Conservation (phyloP, 306 rosid species). For the Prosopis cineraria region DNA sequence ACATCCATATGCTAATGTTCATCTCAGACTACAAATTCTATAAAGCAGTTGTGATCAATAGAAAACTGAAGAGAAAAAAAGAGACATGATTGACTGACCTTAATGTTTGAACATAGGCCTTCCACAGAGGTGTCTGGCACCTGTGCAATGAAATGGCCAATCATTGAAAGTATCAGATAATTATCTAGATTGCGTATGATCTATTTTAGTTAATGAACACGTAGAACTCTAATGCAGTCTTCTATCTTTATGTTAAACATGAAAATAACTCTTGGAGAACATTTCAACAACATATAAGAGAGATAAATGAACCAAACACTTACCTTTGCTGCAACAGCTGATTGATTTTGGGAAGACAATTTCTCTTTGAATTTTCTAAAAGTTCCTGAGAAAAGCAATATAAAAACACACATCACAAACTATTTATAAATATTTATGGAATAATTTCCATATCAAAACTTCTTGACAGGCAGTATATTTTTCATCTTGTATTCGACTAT, state of each 20-base stretch:
- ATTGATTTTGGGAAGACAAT: conserved; percentile 57
- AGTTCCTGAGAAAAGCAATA: conserved; percentile 59
- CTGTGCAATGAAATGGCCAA: conserved; percentile 45
- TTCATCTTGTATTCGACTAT: neutral
- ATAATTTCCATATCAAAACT: neutral
- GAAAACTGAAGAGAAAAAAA: conserved; percentile 13
- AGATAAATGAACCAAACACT: conserved; percentile 26
- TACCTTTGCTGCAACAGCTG: conserved; percentile 66
- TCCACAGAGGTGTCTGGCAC: conserved; percentile 57
- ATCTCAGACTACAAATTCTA: neutral
- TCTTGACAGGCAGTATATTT: neutral
- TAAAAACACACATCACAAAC: conserved; percentile 6
- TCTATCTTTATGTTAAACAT: neutral
- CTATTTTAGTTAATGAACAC: conserved; percentile 13
- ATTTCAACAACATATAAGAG: neutral
- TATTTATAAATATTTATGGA: neutral
- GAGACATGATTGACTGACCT: conserved; percentile 50
- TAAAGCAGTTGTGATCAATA: neutral
- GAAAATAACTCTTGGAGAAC: neutral
- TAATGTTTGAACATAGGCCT: conserved; percentile 67
- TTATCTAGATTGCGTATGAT: conserved; percentile 19
- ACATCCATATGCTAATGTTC: neutral
- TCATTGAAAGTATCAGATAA: conserved; percentile 23
- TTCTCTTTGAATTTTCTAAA: conserved; percentile 79
- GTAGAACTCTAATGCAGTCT: neutral